These are phyloP conservation scores for Strigomonas culicis DNA, from an alignment of 208 protist species.

Conservation along the genomic window DNA sequence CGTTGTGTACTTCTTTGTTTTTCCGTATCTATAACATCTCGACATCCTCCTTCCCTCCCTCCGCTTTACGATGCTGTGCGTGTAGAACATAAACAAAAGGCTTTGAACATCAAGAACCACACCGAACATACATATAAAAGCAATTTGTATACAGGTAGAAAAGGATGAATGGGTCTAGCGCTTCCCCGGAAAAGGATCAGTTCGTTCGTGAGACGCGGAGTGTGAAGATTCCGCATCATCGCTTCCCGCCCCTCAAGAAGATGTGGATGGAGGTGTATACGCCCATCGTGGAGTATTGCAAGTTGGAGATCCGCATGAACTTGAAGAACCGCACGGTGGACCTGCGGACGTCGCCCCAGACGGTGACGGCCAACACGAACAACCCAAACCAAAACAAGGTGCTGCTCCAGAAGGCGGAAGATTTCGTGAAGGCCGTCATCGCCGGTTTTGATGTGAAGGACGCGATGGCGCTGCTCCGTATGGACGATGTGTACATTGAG, in stretches of 20 bases:
- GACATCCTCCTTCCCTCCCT: no score
- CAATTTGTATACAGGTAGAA: no score
- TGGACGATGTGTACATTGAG: slow-evolving; percentile 99
- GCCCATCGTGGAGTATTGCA: slow-evolving; percentile 98
- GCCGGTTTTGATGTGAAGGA: slow-evolving; percentile 96
- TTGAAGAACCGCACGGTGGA: slow-evolving; percentile 94
- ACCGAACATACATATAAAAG: no score
- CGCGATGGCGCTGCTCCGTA: slow-evolving; percentile 97
- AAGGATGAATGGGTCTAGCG: neutral
- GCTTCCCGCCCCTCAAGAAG: slow-evolving; percentile 97
- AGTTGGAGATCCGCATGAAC: slow-evolving; percentile 99
- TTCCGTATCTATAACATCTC: no score
- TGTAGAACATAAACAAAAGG: no score
- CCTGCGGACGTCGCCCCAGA: slow-evolving; percentile 86
- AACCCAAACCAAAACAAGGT: slow-evolving; percentile 41
- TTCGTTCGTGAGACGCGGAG: slow-evolving; percentile 73
- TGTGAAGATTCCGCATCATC: slow-evolving; percentile 94
- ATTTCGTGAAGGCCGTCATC: slow-evolving; percentile 98
- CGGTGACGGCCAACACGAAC: slow-evolving; percentile 55
- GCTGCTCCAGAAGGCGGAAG: slow-evolving; percentile 95
- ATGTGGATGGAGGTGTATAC: slow-evolving; percentile 99
- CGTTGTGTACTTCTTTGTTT: no score
- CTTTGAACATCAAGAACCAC: no score
- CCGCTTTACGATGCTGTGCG: no score
- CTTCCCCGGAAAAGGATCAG: slow-evolving; percentile 12